Conservation (phyloP, 2,329 filamentous ascomycete genomes). For the Aspergillus fumigatiaffinis region DNA sequence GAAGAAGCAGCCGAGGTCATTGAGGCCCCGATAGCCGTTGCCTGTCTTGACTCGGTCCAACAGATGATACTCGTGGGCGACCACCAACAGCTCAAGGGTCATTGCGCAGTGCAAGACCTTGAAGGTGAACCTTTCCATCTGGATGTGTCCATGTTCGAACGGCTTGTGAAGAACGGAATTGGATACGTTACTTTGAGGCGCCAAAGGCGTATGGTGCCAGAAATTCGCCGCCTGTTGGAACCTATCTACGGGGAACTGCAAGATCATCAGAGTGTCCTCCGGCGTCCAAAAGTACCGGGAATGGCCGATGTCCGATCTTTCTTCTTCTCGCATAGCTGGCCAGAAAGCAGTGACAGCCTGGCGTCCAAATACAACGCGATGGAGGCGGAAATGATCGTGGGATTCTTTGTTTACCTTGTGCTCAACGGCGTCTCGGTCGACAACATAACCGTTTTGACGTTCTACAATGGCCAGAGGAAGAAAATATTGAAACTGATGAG, state of each 20-base stretch:
- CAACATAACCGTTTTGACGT: conserved; percentile 76
- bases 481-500: conserved; percentile 51
- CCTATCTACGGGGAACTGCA: conserved; percentile 59
- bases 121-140: conserved; percentile 60
- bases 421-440: conserved; percentile 58
- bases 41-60: conserved; percentile 59
- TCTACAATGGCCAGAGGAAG: conserved; percentile 81
- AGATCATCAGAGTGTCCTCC: conserved; percentile 56
- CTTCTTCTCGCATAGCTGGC: conserved; percentile 63
- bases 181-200: conserved; percentile 61
- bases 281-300: conserved; percentile 54
- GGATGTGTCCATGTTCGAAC: conserved; percentile 74
- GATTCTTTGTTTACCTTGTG: conserved; percentile 68
- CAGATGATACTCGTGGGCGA: conserved; percentile 71
- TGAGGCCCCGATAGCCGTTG: conserved; percentile 54
- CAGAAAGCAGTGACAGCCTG: conserved; percentile 60
- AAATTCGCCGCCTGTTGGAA: conserved; percentile 57
- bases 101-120: conserved; percentile 60
- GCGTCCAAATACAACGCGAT: conserved; percentile 64
- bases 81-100: conserved; percentile 70
- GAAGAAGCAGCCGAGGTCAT: conserved; percentile 76
- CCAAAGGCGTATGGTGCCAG: conserved; percentile 71
- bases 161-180: conserved; percentile 64
- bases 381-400: conserved; percentile 73
- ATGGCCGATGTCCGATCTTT: conserved; percentile 60